Evolutionary conservation across 1,139 yeast species (phyloP), one percentile per base, ranked within the genome.

Genomic region (Geotrichum restrictum): DNA sequence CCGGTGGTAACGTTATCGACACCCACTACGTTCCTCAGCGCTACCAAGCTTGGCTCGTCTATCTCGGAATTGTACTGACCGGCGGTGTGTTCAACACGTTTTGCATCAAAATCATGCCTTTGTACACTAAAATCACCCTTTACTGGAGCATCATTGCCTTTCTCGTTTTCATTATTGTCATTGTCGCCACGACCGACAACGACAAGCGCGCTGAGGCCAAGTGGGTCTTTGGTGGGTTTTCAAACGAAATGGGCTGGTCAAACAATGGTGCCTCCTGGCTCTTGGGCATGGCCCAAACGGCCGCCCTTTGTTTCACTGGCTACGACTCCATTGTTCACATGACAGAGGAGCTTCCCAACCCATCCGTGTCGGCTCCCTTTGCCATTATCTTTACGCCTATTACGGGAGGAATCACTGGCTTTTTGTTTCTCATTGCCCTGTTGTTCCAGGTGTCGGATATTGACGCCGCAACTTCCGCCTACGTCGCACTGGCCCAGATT

Each of bases 271-370:
- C 59, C 45, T 53, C 56, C 11, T 54, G 60, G 53, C 51, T 61
- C 36, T 50, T 87, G 40, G 94, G 94, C 0, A 76, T 86, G 55
- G 91, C 85, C 65, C 85, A 87, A 58, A 80, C 89, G 0, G 81
- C 87, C 32, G 85, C 93, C 19, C 72, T 86, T 62, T 85, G 87
- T 58, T 94, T 94, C 0, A 53, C 57, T 11, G 57, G 57, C 24
- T 87, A 84, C 66, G 93, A 93, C 24, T 81, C 86, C 79, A 72
- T 87, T 27, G 86, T 88, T 18, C 83, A 93, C 6, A 78, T 87
- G 74, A 81, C 88, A 39, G 95, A 87, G 64, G 95, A 87, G 68
- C 93, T 86, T 11, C 81, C 82, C 59, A 74, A 74, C 39, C 93
- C 95, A 0, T 91, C 86, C 62, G 77, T 74, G 54, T 83, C 82